Evolutionary conservation across 2,329 filamentous ascomycete species (phyloP), one percentile per base, ranked within the genome.

Genomic region (Phaeosphaeriaceae sp.): DNA sequence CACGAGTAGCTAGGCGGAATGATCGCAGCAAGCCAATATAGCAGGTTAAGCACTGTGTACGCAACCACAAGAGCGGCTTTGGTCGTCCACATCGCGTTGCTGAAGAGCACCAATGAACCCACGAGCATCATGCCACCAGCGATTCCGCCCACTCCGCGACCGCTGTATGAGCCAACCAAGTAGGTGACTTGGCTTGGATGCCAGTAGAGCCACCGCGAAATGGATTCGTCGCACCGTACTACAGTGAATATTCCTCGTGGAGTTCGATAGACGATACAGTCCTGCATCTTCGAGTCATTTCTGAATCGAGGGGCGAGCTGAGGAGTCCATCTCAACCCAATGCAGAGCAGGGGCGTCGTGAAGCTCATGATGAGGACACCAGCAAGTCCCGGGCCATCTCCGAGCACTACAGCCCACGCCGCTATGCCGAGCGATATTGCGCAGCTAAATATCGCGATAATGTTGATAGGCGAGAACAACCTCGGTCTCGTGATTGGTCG

Each of bases 61-160:
- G 36, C 45, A 25, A 45, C 47, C 27, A 31, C 46, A 10, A 55
- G 47, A 20, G 53, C 53, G 31, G 53, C 47, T 22, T 55, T 51
- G 19, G 51, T 55, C 1, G 53, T 55, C 53, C 47, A 55, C 4
- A 33, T 27, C 3, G 53, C 53, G 33, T 50, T 55, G 1, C 53
- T 42, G 24, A 50, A 55, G 1, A 55, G 53, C n/a, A 55, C 46
- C n/a, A 55, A 10, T 1, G 45, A 48, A 4, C 21, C 9, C 10
- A 48, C 45, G 5, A 48, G 21, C 21, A 24, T 25, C 9, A 48
- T 27, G 2, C 45, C 45, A n/a, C 45, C 45, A 27, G 22, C 45
- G n/a, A 25, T 48, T 9, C 45, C 45, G 24, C 45, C n/a, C 11
- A 27, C 10, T 7, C 45, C 21, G 11, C 45, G 45, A 10, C 21